Conservation (phyloP, 1,284 basidiomycete genomes). For the Sporisorium scitamineum region DNA sequence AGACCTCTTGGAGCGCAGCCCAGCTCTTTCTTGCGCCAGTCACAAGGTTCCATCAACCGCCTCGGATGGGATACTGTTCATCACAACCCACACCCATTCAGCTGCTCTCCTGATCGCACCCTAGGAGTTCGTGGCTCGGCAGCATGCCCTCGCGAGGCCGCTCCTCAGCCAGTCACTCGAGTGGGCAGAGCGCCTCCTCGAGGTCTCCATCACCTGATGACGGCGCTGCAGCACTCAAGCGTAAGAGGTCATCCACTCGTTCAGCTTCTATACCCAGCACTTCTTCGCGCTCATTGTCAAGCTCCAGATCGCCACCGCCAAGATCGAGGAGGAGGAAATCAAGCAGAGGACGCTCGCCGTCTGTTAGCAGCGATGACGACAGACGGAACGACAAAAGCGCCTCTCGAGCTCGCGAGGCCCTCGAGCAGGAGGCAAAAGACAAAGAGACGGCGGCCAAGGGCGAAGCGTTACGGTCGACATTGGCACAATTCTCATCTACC, state of each 20-base stretch:
- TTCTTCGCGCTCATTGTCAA: constrained; percentile 24
- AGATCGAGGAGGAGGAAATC: constrained; percentile 26
- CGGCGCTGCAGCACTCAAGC: constrained; percentile 23
- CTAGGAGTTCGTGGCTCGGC: too few relatives aligned
- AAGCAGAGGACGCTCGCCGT: constrained; percentile 23
- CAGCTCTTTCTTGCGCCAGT: neutral
- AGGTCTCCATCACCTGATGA: constrained; percentile 26
- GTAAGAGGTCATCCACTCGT: constrained; percentile 28
- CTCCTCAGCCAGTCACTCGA: constrained; percentile 11
- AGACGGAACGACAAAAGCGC: neutral
- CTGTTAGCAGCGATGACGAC: constrained; percentile 24
- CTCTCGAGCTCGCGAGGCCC: constrained; percentile 12
- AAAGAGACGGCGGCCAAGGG: constrained; percentile 43
- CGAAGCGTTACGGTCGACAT: constrained; percentile 52
- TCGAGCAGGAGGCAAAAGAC: constrained; percentile 21
- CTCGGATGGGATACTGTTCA: neutral
- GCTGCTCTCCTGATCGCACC: neutral
- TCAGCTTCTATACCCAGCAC: constrained; percentile 29
- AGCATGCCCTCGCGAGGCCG: constrained; percentile 30
- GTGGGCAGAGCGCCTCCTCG: neutral
- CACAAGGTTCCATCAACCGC: neutral
- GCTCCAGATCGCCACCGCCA: constrained; percentile 37
- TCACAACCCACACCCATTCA: neutral
- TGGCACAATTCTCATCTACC: constrained; percentile 64
- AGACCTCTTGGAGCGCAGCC: neutral